phyloP scores from a whole-genome alignment of 257 asterid species.

The Verbascum thapsus region DNA sequence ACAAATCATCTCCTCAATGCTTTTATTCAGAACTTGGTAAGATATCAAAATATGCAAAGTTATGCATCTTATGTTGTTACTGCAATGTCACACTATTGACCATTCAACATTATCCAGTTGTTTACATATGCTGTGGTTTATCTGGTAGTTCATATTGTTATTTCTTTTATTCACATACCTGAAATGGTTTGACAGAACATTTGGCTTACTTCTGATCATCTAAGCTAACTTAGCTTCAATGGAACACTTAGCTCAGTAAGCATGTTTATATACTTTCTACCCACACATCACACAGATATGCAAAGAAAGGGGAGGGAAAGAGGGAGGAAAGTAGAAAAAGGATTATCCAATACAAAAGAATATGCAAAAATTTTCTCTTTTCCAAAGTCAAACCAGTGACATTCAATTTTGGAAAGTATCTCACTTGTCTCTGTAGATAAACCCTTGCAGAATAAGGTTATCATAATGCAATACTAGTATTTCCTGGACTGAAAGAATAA shows the following conservation, averaged over 20 bases:
- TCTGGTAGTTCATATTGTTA: slow-evolving; percentile 11
- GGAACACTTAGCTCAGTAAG: neutral
- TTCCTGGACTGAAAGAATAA: neutral
- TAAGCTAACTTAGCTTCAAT: no score
- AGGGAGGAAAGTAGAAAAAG: neutral
- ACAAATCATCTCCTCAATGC: slow-evolving; percentile 56
- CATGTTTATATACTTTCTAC: neutral
- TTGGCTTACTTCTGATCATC: slow-evolving; percentile 3
- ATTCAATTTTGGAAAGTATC: neutral
- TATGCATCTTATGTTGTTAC: slow-evolving; percentile 11
- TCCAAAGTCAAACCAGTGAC: slow-evolving; percentile 12
- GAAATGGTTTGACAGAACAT: neutral
- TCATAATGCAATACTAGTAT: neutral
- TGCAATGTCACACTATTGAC: slow-evolving; percentile 13
- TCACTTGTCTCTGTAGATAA: slow-evolving; percentile 4
- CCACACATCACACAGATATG: neutral
- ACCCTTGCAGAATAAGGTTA: neutral
- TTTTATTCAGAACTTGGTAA: slow-evolving; percentile 70
- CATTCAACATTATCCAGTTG: neutral
- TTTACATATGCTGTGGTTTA: slow-evolving; percentile 19
- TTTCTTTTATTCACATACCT: slow-evolving; percentile 6
- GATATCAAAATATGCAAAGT: slow-evolving; percentile 25
- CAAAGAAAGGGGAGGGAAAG: neutral
- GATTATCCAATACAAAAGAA: neutral
- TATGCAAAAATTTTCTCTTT: neutral